Evolutionary conservation across 371 early-diverging fungal genomes (phyloP).

Genomic region (Mucor velutinosus): DNA sequence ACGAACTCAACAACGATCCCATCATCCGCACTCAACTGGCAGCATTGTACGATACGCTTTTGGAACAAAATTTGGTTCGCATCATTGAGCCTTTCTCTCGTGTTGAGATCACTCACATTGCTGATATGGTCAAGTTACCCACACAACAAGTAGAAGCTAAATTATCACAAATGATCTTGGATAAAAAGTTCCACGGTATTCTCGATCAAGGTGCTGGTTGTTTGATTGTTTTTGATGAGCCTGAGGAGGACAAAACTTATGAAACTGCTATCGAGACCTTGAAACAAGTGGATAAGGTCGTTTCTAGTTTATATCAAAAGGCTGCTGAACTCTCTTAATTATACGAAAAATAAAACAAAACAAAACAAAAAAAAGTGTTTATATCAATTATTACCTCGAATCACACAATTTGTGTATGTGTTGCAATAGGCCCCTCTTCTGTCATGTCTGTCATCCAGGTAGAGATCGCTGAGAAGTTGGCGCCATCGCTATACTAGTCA

Average conservation of each 20-base stretch:
- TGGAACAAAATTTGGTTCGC: conserved; percentile 96
- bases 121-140: conserved; percentile 89
- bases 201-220: conserved; percentile 97
- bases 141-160: conserved; percentile 92
- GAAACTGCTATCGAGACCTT: conserved; percentile 92
- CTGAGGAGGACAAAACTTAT: conserved; percentile 88
- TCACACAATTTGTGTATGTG: too few relatives aligned
- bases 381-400: not conserved
- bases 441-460: too few relatives aligned
- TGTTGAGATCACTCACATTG: conserved; percentile 96
- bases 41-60: conserved; percentile 93
- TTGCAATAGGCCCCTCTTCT: too few relatives aligned
- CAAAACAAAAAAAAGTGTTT: not conserved
- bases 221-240: conserved; percentile 92
- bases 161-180: conserved; percentile 98
- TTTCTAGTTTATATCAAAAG: conserved; percentile 94
- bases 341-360: too few relatives aligned
- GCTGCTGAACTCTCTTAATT: conserved; percentile 42
- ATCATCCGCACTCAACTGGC: conserved; percentile 91
- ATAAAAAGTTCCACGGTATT: conserved; percentile 94
- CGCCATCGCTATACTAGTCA: too few relatives aligned
- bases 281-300: conserved; percentile 94
- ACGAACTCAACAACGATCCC: conserved; percentile 88
- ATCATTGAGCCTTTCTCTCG: conserved; percentile 98
- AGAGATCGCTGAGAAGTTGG: too few relatives aligned